These are phyloP conservation scores for Quillaja saponaria DNA, from an alignment of 306 rosid species.

Conservation along the genomic window DNA sequence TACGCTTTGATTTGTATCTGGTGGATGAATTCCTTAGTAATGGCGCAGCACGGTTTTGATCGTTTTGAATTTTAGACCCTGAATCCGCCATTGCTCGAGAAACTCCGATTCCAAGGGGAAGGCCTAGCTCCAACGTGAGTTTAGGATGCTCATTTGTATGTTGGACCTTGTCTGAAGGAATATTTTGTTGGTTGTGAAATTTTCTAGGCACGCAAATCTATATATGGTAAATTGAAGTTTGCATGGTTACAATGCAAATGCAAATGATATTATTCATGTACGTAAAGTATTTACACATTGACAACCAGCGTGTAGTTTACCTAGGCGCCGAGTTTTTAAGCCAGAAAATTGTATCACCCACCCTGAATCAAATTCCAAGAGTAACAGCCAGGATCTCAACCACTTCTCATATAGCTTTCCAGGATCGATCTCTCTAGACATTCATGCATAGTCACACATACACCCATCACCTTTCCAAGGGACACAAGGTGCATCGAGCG, in stretches of 20 bases:
- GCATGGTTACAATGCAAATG: not conserved
- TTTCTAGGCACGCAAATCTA: slow-evolving; percentile 15
- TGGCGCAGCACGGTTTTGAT: not conserved
- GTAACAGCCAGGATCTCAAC: too few relatives aligned
- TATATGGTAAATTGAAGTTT: slow-evolving; percentile 32
- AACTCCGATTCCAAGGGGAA: slow-evolving; percentile 21
- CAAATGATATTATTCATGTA: too few relatives aligned
- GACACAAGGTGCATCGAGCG: slow-evolving; percentile 26
- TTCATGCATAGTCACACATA: too few relatives aligned
- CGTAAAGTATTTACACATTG: too few relatives aligned
- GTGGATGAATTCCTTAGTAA: slow-evolving; percentile 3
- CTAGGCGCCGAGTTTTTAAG: too few relatives aligned
- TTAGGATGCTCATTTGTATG: not conserved
- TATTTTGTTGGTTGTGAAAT: not conserved
- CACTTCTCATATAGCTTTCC: too few relatives aligned
- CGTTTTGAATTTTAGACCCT: not conserved
- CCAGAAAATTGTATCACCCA: too few relatives aligned
- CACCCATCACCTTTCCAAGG: slow-evolving; percentile 22
- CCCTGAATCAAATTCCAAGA: too few relatives aligned
- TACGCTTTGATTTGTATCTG: slow-evolving; percentile 2
- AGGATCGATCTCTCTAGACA: too few relatives aligned
- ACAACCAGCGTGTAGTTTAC: too few relatives aligned
- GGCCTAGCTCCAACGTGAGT: not conserved
- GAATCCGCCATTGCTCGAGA: slow-evolving; percentile 31
- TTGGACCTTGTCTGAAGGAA: not conserved